Base-by-base conservation (phyloP, 2,329 filamentous ascomycete genomes). In the Fusarium sp. region DNA sequence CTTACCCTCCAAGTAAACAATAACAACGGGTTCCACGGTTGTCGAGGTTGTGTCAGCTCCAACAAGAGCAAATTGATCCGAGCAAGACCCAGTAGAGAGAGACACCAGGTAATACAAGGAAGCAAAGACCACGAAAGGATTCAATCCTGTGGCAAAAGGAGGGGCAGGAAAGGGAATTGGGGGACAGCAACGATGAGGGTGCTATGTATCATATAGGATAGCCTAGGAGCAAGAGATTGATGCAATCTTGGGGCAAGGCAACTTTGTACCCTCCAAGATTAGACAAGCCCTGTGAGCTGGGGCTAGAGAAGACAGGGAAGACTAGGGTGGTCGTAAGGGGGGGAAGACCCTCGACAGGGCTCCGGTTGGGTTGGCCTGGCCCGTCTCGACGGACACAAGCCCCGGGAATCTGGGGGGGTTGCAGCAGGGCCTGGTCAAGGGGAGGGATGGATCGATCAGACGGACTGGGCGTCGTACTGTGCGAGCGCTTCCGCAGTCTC, bases 391-490 rank as follows among this genome's bases (percentile, higher is more conserved):
- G 69, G 72, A 61, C 73, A 71, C 73, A 67, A 71, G 64, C 73
- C 73, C 73, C 73, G 67, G 70, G 69, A 75, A 75, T 75, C 73
- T 75, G 73, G 73, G 73, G 71, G 72, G 70, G 64, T 58, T 50
- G 61, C 64, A 66, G 61, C 63, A 68, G 72, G 68, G 69, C 62
- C 72, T 63, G 60, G 62, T 46, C 42, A 50, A 51, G 44, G 62
- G 63, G 58, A 73, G 58, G 62, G 71, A 74, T 73, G 64, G 66
- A 72, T 74, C 65, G 70, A 70, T 67, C 68, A 73, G 62, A 64
- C 62, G 65, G 68, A 69, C 65, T 67, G 68, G 71, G 62, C 55
- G 54, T 51, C 64, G 69, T 72, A 65, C 69, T 71, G 70, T 71
- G 70, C 58, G 46, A 68, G 46, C 36, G 56, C 65, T 68, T 64